Evolutionary conservation across 1,284 basidiomycete species (phyloP), one percentile per base, ranked within the genome.

Genomic region (Cutaneotrichosporon sp.): DNA sequence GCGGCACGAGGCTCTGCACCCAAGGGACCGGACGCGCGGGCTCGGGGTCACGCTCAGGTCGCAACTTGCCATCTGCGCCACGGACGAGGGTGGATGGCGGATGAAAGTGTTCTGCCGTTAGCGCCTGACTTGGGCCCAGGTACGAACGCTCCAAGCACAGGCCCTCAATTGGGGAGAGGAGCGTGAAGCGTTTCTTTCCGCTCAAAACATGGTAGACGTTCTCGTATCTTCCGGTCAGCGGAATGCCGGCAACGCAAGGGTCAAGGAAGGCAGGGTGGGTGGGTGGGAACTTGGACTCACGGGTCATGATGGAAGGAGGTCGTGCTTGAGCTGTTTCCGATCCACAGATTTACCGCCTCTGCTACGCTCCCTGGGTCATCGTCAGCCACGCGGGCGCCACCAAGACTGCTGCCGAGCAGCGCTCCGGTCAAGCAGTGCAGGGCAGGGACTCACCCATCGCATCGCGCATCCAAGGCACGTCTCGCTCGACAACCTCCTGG

Each of bases 331-430:
- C 83, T 82, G 68, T 89, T 84, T 10, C 92, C 93, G 53, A 95
- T 90, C 93, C 93, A 95, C 22, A 95, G 73, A 73, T 95, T 95
- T 0, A 92, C 91, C 3, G 91, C 92, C 69, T 95, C 93, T 0
- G 92, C 91, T 24, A 80, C 73, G 62, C 79, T 81, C 43, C 84
- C 90, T 90, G 62, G n/a, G 65, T 50, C 49, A 25, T 22, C 2
- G 25, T 20, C 16, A 47, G 33, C 31, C 13, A 55, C 58, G 25
- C 45, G 18, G 14, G 18, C 47, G 27, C 47, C 47, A 31, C 22
- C 8, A 45, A 13, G 22, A 14, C n/a, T 10, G 27, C 47, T 31
- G 16, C 25, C 56, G 7, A 61, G 36, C n/a, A 16, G 18, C 24
- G 18, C 3, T 46, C 45, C 45, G 45, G 45, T 5, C 9, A 22